phyloP scores from a whole-genome alignment of 2,329 filamentous ascomycete genomes.

The Pseudogymnoascus sp. region DNA sequence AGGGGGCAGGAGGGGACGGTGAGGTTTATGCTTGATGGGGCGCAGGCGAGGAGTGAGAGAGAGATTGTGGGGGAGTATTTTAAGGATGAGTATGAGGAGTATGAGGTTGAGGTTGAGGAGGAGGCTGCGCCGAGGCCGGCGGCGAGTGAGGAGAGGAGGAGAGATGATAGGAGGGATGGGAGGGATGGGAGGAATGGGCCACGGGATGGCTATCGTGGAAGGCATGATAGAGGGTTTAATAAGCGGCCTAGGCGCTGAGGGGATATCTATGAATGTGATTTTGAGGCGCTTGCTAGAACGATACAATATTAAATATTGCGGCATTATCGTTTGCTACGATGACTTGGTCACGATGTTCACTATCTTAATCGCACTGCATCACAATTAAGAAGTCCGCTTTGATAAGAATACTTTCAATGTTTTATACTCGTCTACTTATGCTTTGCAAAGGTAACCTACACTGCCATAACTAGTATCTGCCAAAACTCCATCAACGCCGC shows the following conservation, averaged over 20 bases:
- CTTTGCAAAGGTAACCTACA: not conserved
- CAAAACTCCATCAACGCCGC: constrained; percentile 3
- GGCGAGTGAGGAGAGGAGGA: not conserved
- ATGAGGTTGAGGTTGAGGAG: constrained; percentile 70
- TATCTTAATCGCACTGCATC: not conserved
- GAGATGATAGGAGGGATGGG: not conserved
- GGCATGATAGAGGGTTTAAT: not conserved
- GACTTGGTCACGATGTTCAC: not conserved
- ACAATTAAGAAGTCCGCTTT: not conserved
- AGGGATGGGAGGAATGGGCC: not conserved
- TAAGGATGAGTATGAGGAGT: constrained; percentile 66
- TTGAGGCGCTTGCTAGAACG: not conserved
- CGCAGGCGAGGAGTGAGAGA: constrained; percentile 64
- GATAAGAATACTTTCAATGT: not conserved
- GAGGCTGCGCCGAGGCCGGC: not conserved
- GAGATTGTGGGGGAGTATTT: constrained; percentile 60
- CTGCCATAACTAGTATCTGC: not conserved
- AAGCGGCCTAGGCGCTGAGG: not conserved
- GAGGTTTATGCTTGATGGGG: constrained; percentile 80
- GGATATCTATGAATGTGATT: not conserved
- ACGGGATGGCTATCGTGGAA: not conserved
- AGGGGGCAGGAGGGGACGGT: constrained; percentile 61
- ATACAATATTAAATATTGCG: not conserved
- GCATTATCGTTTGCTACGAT: not conserved
- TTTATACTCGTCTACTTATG: not conserved